phyloP scores from a whole-genome alignment of 306 rosid species.

The Malus orientalis region DNA sequence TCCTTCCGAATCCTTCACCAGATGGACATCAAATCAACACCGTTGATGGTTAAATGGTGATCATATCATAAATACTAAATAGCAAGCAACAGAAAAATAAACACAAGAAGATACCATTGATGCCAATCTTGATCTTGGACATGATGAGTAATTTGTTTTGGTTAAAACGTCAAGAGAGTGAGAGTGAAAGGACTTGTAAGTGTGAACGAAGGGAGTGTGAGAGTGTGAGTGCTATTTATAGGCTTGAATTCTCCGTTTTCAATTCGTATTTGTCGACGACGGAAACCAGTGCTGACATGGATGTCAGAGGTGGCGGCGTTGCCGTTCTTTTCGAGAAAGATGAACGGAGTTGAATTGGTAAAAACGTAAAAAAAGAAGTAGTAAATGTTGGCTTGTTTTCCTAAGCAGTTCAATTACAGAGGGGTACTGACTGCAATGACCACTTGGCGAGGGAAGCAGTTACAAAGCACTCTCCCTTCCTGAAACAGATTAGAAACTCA shows the following conservation, averaged over 20 bases:
- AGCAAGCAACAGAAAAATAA: neutral
- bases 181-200: neutral
- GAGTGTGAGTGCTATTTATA: neutral
- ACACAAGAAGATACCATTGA: slow-evolving; percentile 48
- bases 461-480: too few relatives aligned
- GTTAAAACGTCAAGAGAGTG: neutral
- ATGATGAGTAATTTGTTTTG: slow-evolving; percentile 10
- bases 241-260: too few relatives aligned
- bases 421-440: too few relatives aligned
- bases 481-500: too few relatives aligned
- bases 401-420: too few relatives aligned
- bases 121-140: slow-evolving; percentile 71
- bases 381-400: neutral
- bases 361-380: neutral
- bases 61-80: neutral
- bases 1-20: slow-evolving; percentile 59
- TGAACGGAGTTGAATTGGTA: slow-evolving; percentile 1
- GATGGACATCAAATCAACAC: neutral
- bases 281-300: neutral
- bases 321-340: slow-evolving; percentile 4
- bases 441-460: too few relatives aligned
- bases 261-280: neutral
- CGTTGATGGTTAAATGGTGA: neutral
- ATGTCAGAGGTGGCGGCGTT: neutral
- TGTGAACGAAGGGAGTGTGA: neutral